These are phyloP conservation scores for Gymnopus androsaceus DNA, from an alignment of 1,284 basidiomycete genomes.

Conservation along the genomic window DNA sequence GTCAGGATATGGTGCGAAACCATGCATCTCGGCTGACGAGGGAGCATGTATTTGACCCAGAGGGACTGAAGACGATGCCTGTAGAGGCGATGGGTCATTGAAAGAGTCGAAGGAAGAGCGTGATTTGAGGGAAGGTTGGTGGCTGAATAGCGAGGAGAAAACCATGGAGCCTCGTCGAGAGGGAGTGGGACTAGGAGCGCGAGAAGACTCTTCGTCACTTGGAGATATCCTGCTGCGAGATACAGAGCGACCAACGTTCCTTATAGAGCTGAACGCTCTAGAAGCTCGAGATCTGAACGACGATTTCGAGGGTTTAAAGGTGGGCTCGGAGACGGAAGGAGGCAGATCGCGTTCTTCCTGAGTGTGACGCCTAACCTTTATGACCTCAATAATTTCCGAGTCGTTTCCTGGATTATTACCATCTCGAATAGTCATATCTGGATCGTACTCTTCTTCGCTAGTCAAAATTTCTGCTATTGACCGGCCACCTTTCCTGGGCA, in stretches of 20 bases:
- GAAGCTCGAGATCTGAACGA: constrained; percentile 61
- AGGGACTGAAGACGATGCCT: background rate
- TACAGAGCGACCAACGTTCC: constrained; percentile 47
- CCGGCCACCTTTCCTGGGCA: constrained; percentile 30
- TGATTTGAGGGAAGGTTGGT: constrained; percentile 20
- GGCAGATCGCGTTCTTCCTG: constrained; percentile 26
- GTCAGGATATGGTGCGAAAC: constrained; percentile 11
- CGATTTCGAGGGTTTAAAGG: constrained; percentile 47
- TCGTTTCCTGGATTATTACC: constrained; percentile 35
- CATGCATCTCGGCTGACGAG: constrained; percentile 15
- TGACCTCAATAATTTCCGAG: constrained; percentile 66
- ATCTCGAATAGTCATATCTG: constrained; percentile 26
- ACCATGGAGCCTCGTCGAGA: constrained; percentile 37
- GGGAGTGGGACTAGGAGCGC: constrained; percentile 22
- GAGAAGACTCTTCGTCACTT: constrained; percentile 28
- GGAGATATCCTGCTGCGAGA: constrained; percentile 31
- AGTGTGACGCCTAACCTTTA: constrained; percentile 53
- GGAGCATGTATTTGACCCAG: constrained; percentile 5
- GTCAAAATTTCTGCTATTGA: constrained; percentile 32
- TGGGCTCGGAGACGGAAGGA: constrained; percentile 18
- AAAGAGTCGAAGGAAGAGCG: constrained; percentile 12
- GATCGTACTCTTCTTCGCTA: constrained; percentile 27
- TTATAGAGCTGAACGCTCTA: constrained; percentile 63
- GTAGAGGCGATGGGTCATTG: constrained; percentile 5
- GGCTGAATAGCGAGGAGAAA: constrained; percentile 39